Evolutionary conservation across 352 stramenopile genomes (phyloP), one percentile per base, ranked within the genome.

Genomic region (Phytopythium litorale): DNA sequence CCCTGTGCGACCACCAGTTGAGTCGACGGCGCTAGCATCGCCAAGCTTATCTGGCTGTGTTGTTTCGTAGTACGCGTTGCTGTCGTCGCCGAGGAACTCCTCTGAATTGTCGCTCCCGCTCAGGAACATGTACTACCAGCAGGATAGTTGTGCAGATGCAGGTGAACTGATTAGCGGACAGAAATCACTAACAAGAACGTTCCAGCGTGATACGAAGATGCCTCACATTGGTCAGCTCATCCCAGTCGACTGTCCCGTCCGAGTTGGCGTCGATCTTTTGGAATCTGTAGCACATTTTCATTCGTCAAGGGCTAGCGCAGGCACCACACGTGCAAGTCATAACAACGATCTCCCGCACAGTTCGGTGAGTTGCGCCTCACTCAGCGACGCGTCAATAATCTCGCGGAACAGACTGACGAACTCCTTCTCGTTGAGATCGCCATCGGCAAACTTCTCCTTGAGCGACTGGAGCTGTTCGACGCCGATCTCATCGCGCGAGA

Each of bases 241-340:
- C 88, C 88, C 88, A 97, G 63, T 94, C 87, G 25, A 97, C 86
- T 2, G 80, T 91, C 18, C 88, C 88, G 60, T 93, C 81, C 9
- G 77, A 92, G 70, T 95, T 94, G 7, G 85, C 87, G 55, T 96
- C 88, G 52, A 97, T 94, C 72, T 96, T 95, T 66, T 90, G 83
- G 61, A 93, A 93, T 30, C 84, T 92, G 50, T 21, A 40, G 32
- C 18, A 37, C 25, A 58, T 21, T 3, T 53, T 19, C n/a, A 30
- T 48, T 11, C 30, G 21, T 65, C 13, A 9, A 40, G 16, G 2
- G 38, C 30, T 4, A 49, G 7, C 21, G 45, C 25, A 32, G 38
- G 54, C 3, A 38, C 32, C 7, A 43, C n/a, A 62, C 18, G 6
- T 6, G 42, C 9, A 16, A 37, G 25, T 21, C 32, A 33, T 8